phyloP scores from a whole-genome alignment of 495 filamentous ascomycete species.

The Podospora conica region DNA sequence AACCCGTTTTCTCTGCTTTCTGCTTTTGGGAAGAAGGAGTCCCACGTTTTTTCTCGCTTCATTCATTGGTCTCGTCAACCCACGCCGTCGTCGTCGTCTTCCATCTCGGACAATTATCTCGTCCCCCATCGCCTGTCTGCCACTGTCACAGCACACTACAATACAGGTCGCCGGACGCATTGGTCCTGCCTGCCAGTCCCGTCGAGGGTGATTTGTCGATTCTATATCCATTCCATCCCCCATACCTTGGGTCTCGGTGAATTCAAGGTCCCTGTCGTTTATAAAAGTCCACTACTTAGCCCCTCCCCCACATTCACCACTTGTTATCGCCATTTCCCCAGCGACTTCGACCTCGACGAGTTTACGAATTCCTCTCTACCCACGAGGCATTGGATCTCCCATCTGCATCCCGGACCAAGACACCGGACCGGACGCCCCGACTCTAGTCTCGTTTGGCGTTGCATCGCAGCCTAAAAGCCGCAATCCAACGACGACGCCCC shows the following conservation, averaged over 20 bases:
- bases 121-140: background rate
- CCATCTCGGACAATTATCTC: background rate
- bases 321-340: background rate
- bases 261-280: background rate
- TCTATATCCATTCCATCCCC: background rate
- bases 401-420: background rate
- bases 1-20: background rate
- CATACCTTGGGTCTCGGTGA: background rate
- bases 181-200: background rate
- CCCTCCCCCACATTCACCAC: slow-evolving; percentile 9
- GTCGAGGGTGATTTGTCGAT: background rate
- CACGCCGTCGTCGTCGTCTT: background rate
- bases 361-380: background rate
- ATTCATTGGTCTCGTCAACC: background rate
- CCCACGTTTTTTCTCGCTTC: background rate
- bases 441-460: background rate
- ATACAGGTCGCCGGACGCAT: background rate
- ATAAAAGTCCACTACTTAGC: slow-evolving; percentile 10
- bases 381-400: background rate
- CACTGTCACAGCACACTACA: background rate
- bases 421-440: background rate
- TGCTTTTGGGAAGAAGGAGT: background rate
- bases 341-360: background rate
- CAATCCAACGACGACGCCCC: background rate
- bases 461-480: background rate